Conservation (phyloP, 345 rosid species). For the Gossypium turneri region DNA sequence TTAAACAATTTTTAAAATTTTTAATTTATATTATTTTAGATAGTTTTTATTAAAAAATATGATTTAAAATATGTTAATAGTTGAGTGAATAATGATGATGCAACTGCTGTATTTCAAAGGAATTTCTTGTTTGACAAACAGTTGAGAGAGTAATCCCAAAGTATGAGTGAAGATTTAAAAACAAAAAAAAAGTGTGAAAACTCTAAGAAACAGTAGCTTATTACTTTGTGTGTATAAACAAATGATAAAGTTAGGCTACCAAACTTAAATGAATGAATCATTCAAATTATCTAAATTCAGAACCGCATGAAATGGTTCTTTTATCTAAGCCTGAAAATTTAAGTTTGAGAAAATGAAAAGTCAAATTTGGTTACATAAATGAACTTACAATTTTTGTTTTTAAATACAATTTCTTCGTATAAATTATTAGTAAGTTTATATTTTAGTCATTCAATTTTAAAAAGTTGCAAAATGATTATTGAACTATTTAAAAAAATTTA, state of each 20-base stretch:
- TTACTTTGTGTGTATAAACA: not conserved
- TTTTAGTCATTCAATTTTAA: no score
- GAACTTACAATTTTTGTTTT: not conserved
- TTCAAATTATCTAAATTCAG: not conserved
- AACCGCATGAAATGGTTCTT: not conserved
- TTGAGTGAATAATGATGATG: no score
- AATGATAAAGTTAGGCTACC: constrained; percentile 1
- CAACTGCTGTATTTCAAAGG: no score
- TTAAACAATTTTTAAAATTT: no score
- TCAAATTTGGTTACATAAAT: not conserved
- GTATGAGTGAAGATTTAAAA: not conserved
- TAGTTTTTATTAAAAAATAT: no score
- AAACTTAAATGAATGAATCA: not conserved
- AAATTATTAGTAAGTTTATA: no score
- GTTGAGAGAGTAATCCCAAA: not conserved
- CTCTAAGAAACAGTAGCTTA: not conserved
- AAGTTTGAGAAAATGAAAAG: not conserved
- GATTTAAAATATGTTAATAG: no score
- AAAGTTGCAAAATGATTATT: no score
- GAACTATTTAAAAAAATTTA: no score
- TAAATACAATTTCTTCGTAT: not conserved
- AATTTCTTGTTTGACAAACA: not conserved
- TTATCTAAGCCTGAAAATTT: not conserved
- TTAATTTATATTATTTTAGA: no score
- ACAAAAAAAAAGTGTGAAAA: not conserved